Evolutionary conservation across 2,329 filamentous ascomycete genomes (phyloP).

Genomic region (Calonectria pseudoreteaudii): DNA sequence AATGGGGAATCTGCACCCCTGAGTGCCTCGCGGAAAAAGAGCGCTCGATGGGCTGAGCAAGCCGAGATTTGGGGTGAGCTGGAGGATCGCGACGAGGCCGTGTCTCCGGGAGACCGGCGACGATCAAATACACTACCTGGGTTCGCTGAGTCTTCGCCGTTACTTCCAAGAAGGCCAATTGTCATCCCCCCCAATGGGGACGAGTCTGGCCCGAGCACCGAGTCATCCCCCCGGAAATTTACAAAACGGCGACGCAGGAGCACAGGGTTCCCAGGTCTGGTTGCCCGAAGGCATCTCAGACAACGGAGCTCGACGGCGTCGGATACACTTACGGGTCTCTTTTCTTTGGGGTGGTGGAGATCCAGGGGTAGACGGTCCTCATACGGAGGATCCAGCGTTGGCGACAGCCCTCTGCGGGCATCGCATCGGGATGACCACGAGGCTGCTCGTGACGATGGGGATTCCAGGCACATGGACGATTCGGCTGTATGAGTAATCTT

Average conservation of each 20-base stretch:
- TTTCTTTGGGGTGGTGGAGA: constrained; percentile 68
- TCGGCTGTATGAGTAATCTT: constrained; percentile 49
- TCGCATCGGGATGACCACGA: constrained; percentile 38
- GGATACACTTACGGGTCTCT: constrained; percentile 63
- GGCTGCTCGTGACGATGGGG: constrained; percentile 19
- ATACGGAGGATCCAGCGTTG: constrained; percentile 32
- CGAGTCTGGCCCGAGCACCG: constrained; percentile 46
- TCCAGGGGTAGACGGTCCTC: constrained; percentile 36
- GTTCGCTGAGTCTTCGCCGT: constrained; percentile 53
- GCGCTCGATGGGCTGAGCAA: constrained; percentile 72
- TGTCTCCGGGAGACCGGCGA: constrained; percentile 53
- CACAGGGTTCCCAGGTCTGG: constrained; percentile 72
- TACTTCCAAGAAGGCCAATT: constrained; percentile 51
- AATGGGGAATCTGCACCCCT: constrained; percentile 53
- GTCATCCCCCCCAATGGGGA: constrained; percentile 43
- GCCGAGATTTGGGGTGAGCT: constrained; percentile 91
- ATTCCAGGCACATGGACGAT: constrained; percentile 33
- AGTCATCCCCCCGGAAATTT: constrained; percentile 47
- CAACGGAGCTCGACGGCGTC: constrained; percentile 58
- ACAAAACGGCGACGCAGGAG: constrained; percentile 65
- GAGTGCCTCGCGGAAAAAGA: constrained; percentile 59
- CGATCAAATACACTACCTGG: constrained; percentile 64
- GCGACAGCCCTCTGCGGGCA: constrained; percentile 28
- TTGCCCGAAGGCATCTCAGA: constrained; percentile 59
- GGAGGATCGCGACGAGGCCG: constrained; percentile 74